phyloP scores from a whole-genome alignment of 441 rosid species.

The Euphorbia celastroides region DNA sequence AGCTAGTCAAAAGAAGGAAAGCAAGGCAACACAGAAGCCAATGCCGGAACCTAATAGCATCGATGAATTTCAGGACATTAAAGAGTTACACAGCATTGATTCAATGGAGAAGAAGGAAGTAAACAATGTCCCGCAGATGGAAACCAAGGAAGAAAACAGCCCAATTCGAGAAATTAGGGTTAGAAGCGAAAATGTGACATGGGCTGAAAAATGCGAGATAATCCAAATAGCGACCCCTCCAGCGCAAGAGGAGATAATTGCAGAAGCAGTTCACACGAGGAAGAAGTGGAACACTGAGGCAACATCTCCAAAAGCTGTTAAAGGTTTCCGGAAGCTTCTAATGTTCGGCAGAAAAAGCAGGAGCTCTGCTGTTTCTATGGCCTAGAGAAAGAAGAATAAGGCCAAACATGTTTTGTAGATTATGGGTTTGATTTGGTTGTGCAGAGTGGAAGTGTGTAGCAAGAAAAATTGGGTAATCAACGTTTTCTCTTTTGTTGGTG shows the following conservation, averaged over 20 bases:
- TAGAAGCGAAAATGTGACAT: slow-evolving; percentile 21
- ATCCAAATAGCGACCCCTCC: slow-evolving; percentile 74
- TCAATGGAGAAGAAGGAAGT: slow-evolving; percentile 32
- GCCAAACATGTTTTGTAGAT: too few relatives aligned
- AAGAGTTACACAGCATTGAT: slow-evolving; percentile 39
- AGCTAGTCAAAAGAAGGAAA: slow-evolving; percentile 35
- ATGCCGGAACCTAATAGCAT: slow-evolving; percentile 17
- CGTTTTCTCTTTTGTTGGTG: slow-evolving; percentile 5
- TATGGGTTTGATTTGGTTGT: too few relatives aligned
- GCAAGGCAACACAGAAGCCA: slow-evolving; percentile 16
- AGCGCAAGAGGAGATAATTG: slow-evolving; percentile 28
- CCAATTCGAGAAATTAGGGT: slow-evolving; percentile 18
- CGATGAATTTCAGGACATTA: slow-evolving; percentile 55
- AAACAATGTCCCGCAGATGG: slow-evolving; percentile 17
- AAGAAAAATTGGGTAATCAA: slow-evolving; percentile 9
- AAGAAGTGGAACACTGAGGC: slow-evolving; percentile 86
- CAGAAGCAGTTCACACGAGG: slow-evolving; percentile 48
- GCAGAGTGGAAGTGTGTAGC: slow-evolving; percentile 22
- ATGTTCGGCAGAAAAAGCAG: slow-evolving; percentile 63
- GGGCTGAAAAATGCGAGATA: slow-evolving; percentile 45
- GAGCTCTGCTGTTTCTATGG: slow-evolving; percentile 22
- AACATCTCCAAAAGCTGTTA: slow-evolving; percentile 69
- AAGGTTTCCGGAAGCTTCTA: slow-evolving; percentile 85
- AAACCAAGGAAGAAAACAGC: slow-evolving; percentile 22
- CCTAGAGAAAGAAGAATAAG: too few relatives aligned